Base-by-base conservation (phyloP, 768 basidiomycete genomes). In the Psilocybe cubensis region DNA sequence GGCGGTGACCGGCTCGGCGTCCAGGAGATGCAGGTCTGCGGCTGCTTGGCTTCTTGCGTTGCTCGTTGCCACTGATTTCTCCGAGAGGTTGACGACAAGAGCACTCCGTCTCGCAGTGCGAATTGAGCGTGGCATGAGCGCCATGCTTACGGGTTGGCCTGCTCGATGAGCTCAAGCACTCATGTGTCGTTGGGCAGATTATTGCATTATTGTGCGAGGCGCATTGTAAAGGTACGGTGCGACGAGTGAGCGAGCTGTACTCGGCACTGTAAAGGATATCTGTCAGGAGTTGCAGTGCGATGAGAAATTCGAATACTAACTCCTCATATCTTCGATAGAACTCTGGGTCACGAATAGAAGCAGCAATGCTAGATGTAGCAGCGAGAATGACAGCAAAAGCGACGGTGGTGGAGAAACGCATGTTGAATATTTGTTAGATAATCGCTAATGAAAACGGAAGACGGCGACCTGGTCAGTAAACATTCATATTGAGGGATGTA, bases 21-120 rank as follows among this genome's bases (percentile, higher is more conserved):
- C 17, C 41, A 5, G 6, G 6, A 8, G 42, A 10, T 21, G 8
- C 18, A 18, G 42, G 8, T 44, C 42, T 44, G 20, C 18, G 20
- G 8, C 20, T 7, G 11, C 17, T 35, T 35, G 33, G 8, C 44
- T 45, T 45, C 29, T 23, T 24, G 21, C 40, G 23, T 18, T 52
- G 50, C 27, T 40, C 50, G n/a, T 52, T 52, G 4, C 50, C 50
- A 33, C 50, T 52, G 40, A 52, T 52, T 17, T 52, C 50, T 24
- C 35, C 38, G 20, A 52, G 50, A 28, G 50, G 50, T 18, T 21
- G 21, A 0, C 50, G 35, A n/a, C 50, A 52, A 24, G 9, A 12
- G 50, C 50, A 52, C n/a, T 49, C 47, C 9, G 35, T 38, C 7
- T 17, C 33, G 35, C 50, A 52, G 24, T 14, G 18, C 3, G 24